Percentiles rank a stretch among this genome's conserved stretches.
Evolutionary conservation across 768 basidiomycete species (phyloP).

Genomic region (Roridomyces roridus): DNA sequence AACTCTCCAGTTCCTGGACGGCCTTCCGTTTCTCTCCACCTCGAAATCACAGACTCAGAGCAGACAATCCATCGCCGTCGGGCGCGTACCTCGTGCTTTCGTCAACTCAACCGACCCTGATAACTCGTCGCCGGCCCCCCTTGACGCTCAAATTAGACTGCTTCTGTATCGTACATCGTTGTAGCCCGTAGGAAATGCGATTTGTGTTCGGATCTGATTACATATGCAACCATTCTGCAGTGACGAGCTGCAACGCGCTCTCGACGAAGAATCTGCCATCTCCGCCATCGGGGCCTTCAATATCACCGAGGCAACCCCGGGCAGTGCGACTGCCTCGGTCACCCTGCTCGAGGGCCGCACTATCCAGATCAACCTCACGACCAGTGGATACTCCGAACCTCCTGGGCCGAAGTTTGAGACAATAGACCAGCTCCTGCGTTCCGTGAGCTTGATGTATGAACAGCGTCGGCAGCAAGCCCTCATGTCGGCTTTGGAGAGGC

Average conservation of each 20-base stretch:
- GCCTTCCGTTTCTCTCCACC: too few relatives aligned
- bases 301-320: slow-evolving; percentile 42
- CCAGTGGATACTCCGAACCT: slow-evolving; percentile 54
- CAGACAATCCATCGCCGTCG: too few relatives aligned
- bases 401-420: slow-evolving; percentile 53
- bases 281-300: slow-evolving; percentile 59
- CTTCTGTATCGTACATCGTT: too few relatives aligned
- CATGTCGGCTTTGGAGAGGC: slow-evolving; percentile 51
- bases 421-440: slow-evolving; percentile 61
- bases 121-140: too few relatives aligned
- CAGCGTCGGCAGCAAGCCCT: slow-evolving; percentile 52
- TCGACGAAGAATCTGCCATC: slow-evolving; percentile 63
- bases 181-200: too few relatives aligned
- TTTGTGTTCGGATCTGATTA: too few relatives aligned
- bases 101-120: too few relatives aligned
- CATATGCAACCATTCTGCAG: slow-evolving; percentile 48
- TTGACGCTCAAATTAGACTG: too few relatives aligned
- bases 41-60: too few relatives aligned
- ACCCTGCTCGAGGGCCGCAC: slow-evolving; percentile 61
- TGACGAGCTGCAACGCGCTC: slow-evolving; percentile 58
- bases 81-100: too few relatives aligned
- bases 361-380: slow-evolving; percentile 54
- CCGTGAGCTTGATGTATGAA: slow-evolving; percentile 60
- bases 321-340: slow-evolving; percentile 60
- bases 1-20: too few relatives aligned